Evolutionary conservation across 352 stramenopile genomes (phyloP).

Genomic region (Thalassiosira livingstoniorum): DNA sequence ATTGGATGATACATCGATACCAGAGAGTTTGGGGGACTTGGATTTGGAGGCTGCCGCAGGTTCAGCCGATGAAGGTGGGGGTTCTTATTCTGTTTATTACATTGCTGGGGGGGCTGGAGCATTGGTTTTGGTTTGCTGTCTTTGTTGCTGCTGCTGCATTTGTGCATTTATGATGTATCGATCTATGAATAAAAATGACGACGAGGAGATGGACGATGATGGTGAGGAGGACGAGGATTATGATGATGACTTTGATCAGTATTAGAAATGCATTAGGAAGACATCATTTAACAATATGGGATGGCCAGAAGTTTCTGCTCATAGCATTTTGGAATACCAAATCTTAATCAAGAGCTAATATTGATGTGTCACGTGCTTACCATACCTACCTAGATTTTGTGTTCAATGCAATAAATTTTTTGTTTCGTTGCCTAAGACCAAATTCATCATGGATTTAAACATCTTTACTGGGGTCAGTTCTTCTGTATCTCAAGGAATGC

Average conservation of each 20-base stretch:
- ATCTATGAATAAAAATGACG: neutral
- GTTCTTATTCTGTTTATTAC: neutral
- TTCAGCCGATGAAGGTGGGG: neutral
- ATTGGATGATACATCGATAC: neutral
- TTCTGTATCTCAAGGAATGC: too few relatives aligned
- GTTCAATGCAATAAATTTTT: too few relatives aligned
- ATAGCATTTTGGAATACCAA: too few relatives aligned
- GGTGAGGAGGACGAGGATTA: conserved; percentile 1
- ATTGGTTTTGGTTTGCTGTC: neutral
- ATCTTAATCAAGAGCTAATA: too few relatives aligned
- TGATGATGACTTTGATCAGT: conserved; percentile 1
- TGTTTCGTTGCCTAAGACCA: too few relatives aligned
- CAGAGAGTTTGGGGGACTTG: conserved; percentile 19
- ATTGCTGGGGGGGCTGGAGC: neutral
- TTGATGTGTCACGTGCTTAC: too few relatives aligned
- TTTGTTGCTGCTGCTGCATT: conserved; percentile 1
- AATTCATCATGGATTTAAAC: too few relatives aligned
- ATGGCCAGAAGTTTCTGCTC: too few relatives aligned
- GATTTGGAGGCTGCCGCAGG: neutral
- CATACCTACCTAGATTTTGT: too few relatives aligned
- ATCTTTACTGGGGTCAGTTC: too few relatives aligned
- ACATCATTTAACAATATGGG: too few relatives aligned
- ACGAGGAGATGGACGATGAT: neutral
- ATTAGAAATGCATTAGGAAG: too few relatives aligned
- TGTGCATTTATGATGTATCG: conserved; percentile 7